These are phyloP conservation scores for Inga laurina DNA, from an alignment of 306 rosid species.

Conservation along the genomic window DNA sequence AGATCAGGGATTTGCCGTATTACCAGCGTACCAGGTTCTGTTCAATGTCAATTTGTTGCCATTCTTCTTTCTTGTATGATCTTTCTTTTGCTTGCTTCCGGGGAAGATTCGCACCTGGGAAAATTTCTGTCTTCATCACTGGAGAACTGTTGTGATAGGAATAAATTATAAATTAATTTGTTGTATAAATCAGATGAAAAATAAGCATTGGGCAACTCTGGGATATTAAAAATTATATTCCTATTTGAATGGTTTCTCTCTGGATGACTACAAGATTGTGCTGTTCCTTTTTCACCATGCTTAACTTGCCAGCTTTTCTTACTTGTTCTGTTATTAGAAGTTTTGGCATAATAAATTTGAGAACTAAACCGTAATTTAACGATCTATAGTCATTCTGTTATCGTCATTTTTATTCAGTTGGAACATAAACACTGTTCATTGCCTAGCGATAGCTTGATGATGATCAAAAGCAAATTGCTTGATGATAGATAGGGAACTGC, in stretches of 20 bases:
- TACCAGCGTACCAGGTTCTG: constrained; percentile 74
- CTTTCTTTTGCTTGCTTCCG: neutral
- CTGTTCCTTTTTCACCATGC: neutral
- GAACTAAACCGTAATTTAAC: neutral
- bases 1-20: constrained; percentile 72
- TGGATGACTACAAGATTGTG: neutral
- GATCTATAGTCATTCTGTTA: neutral
- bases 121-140: neutral
- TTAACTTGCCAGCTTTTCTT: neutral
- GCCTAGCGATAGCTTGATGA: neutral
- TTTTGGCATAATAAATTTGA: neutral
- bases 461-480: neutral
- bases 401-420: neutral
- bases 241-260: neutral
- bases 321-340: neutral
- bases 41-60: neutral
- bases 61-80: neutral
- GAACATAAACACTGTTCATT: neutral
- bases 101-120: neutral
- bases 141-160: neutral
- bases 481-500: neutral
- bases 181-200: neutral
- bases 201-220: neutral
- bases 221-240: neutral
- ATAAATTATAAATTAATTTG: neutral